A percentile compares a stretch with the other conserved stretches of the same genome.
phyloP scores from a whole-genome alignment of 2,329 filamentous ascomycete genomes.

The Penicillium sp. region DNA sequence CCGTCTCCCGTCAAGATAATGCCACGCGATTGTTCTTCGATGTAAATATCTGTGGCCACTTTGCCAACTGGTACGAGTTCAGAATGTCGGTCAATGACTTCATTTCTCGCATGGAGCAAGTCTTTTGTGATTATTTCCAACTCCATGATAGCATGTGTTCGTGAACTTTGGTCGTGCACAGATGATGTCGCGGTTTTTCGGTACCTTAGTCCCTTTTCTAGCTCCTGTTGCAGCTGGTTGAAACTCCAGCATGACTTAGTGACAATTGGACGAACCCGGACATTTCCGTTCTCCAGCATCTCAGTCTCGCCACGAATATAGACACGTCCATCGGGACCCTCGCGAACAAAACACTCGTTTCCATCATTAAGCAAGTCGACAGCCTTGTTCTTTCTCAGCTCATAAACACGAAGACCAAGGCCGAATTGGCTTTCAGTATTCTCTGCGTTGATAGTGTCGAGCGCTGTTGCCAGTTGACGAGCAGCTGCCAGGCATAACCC shows the following conservation, averaged over 20 bases:
- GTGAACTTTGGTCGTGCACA: conserved; percentile 51
- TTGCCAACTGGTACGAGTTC: conserved; percentile 53
- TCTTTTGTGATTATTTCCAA: conserved; percentile 46
- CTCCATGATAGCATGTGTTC: conserved; percentile 51
- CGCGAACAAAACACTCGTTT: background rate
- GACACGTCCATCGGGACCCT: background rate
- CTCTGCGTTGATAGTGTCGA: background rate
- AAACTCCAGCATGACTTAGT: background rate
- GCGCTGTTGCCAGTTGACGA: background rate
- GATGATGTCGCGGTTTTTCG: conserved; percentile 44
- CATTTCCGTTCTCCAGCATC: background rate
- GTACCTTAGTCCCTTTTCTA: conserved; percentile 24
- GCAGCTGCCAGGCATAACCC: background rate
- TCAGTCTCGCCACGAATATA: background rate
- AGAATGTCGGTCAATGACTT: conserved; percentile 47
- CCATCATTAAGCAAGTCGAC: background rate
- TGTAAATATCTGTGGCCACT: conserved; percentile 44
- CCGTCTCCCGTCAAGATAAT: conserved; percentile 38
- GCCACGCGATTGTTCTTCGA: conserved; percentile 43
- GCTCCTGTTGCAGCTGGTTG: background rate
- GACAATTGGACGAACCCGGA: background rate
- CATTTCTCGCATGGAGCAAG: conserved; percentile 43
- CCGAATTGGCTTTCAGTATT: background rate
- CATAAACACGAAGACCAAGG: background rate
- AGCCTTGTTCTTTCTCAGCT: background rate